A percentile compares a stretch with the other conserved stretches of the same genome.
Evolutionary conservation across 176 grass and related monocot genomes (phyloP).

Genomic region (Juncus effusus): DNA sequence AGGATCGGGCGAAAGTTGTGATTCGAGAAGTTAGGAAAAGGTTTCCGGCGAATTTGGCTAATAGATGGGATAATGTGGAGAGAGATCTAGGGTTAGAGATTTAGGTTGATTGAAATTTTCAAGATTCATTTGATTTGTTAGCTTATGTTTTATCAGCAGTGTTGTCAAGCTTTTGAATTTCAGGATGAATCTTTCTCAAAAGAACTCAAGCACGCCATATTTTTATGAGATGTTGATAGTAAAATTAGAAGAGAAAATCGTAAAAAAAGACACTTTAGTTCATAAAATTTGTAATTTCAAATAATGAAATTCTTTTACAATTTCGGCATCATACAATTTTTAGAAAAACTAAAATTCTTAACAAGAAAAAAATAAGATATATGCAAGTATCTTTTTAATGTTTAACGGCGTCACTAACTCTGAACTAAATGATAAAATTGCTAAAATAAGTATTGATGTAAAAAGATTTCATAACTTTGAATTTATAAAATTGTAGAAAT

Average conservation of each 20-base stretch:
- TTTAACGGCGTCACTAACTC: no score
- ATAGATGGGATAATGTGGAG: conserved; percentile 58
- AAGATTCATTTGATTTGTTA: background rate
- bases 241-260: background rate
- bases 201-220: background rate
- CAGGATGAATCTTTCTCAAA: background rate
- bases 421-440: no score
- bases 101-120: background rate
- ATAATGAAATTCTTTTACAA: no score
- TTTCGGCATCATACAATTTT: no score
- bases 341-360: no score
- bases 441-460: no score
- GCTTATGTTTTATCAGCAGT: background rate
- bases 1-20: conserved; percentile 42
- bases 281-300: background rate
- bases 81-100: conserved; percentile 40
- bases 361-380: no score
- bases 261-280: background rate
- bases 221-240: background rate
- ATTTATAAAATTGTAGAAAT: no score
- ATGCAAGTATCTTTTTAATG: no score
- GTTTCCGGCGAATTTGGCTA: conserved; percentile 33
- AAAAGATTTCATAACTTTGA: no score
- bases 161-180: background rate
- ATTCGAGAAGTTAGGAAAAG: conserved; percentile 28